Evolutionary conservation across 768 basidiomycete genomes (phyloP), one percentile per base, ranked within the genome.

Genomic region (Amanita inopinata): DNA sequence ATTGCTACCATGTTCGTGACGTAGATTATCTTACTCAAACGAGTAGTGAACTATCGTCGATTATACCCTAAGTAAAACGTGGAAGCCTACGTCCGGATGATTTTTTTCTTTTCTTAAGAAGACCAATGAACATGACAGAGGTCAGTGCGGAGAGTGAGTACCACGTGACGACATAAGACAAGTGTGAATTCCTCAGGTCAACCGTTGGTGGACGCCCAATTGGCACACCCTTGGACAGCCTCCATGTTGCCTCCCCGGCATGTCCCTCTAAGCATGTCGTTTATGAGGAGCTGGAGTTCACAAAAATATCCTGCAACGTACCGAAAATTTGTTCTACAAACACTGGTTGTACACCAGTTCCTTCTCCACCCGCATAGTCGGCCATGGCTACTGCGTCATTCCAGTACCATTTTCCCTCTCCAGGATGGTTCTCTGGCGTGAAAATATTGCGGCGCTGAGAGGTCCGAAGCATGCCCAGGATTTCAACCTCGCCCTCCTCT

Each of bases 111-210:
- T 75, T 78, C 25, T 76, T 46, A 35, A 88, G 56, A 20, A 88
- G 64, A 11, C 80, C 74, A 31, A 71, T 64, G 47, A 92, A 84
- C 89, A 96, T 92, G 46, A 78, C 67, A 2, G 81, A 67, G 0
- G 93, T 98, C 38, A 91, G 74, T 3, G 73, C 82, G 2, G 89
- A 93, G 2, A 97, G 67, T 1, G 90, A 79, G 65, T 87, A 92
- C 96, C 96, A 99, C 8, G 93, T 99, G 10, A 85, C 74, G 3
- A 96, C 89, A 62, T 99, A 99, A 8, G 90, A 92, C 5, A 88
- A 70, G 64, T 99, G 96, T 27, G 89, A 78, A 60, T 99, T 99
- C 36, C 96, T 73, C 33, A 99, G 64, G 53, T 97, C 90, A 18
- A 97, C 78, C 2, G 76, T 76, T 3, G 90, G 76, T 17, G 81